Conservation (phyloP, 2,329 filamentous ascomycete species). For the Sporothrix luriei region DNA sequence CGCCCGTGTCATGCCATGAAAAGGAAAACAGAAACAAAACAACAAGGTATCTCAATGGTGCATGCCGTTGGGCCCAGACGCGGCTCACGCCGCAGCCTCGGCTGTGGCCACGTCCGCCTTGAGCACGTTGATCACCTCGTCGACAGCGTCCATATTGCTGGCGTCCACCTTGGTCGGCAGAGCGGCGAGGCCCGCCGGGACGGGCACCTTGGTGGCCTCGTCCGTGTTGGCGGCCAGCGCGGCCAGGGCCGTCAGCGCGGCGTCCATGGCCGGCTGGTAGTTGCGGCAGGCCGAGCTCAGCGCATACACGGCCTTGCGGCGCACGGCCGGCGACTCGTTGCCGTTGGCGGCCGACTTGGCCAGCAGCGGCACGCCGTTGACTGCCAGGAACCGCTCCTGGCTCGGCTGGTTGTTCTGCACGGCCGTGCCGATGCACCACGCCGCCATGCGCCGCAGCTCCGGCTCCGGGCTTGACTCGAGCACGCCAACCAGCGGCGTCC, state of each 20-base stretch:
- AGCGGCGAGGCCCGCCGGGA: constrained; percentile 52
- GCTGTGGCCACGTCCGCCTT: constrained; percentile 53
- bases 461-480: constrained; percentile 65
- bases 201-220: constrained; percentile 21
- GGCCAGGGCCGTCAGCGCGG: constrained; percentile 62
- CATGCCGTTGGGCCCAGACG: neutral
- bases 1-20: constrained; percentile 32
- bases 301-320: constrained; percentile 87
- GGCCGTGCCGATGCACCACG: constrained; percentile 92
- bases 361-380: constrained; percentile 70
- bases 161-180: constrained; percentile 69
- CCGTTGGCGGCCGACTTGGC: constrained; percentile 64
- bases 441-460: constrained; percentile 79
- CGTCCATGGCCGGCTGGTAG: constrained; percentile 80
- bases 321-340: constrained; percentile 59
- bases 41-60: neutral
- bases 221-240: neutral
- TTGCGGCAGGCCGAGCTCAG: constrained; percentile 85
- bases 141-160: constrained; percentile 81
- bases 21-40: neutral
- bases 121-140: constrained; percentile 70
- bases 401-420: constrained; percentile 92
- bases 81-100: constrained; percentile 36
- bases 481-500: constrained; percentile 75
- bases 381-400: constrained; percentile 69